Conservation (phyloP, 73 alveolate genomes). For the Blepharisma stoltei region DNA sequence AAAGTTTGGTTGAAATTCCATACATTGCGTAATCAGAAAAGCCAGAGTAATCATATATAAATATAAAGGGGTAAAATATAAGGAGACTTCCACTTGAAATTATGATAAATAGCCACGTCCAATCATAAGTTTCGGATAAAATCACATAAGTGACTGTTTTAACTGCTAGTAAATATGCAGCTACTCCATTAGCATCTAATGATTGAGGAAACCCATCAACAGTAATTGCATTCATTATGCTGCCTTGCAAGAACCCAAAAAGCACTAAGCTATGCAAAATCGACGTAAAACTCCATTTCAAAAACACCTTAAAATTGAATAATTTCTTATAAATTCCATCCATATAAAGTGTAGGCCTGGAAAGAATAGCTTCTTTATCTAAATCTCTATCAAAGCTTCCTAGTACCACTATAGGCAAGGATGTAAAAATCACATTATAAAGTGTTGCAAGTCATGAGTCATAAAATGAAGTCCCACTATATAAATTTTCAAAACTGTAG, state of each 20-base stretch:
- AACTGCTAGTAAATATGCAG: background rate
- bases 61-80: slow-evolving; percentile 5
- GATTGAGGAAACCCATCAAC: slow-evolving; percentile 15
- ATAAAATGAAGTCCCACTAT: slow-evolving; percentile 81
- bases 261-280: slow-evolving; percentile 3
- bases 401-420: slow-evolving; percentile 81
- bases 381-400: slow-evolving; percentile 66
- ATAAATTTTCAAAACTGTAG: slow-evolving; percentile 79
- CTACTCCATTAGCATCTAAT: background rate
- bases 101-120: background rate
- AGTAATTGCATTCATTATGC: background rate
- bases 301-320: slow-evolving; percentile 25
- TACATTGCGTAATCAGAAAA: background rate
- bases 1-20: background rate
- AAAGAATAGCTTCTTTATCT: background rate
- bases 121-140: background rate
- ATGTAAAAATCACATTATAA: slow-evolving; percentile 86
- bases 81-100: background rate
- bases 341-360: background rate
- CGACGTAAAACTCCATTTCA: background rate
- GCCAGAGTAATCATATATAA: background rate
- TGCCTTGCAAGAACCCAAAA: background rate
- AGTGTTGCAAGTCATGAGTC: slow-evolving; percentile 82
- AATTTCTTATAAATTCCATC: slow-evolving; percentile 25
- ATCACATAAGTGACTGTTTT: background rate